Evolutionary conservation across 768 basidiomycete species (phyloP), one percentile per base, ranked within the genome.

Genomic region (Boletus fagicola): DNA sequence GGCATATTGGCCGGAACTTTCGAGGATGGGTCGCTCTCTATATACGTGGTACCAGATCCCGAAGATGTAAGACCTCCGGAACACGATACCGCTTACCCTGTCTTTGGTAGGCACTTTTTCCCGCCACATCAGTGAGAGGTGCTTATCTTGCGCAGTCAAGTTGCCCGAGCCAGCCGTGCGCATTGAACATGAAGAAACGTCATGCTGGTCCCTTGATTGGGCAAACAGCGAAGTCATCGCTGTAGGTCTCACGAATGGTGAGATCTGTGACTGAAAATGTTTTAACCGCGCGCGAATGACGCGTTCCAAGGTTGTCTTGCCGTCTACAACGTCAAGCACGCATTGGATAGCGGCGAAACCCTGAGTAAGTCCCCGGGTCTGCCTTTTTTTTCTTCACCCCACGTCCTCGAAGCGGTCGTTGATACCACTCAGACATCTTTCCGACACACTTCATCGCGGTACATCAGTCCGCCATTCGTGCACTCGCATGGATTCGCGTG

Each of bases 181-280:
- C 11, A 82, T 98, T 2, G 84, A 90, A 62, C 73, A 92, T 2
- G 85, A 87, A 53, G 90, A 92, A 43, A 81, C 90, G 0, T 76
- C 79, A n/a, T 88, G 87, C 66, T 88, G 83, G 81, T 80, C 83
- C 16, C 77, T 97, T 52, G 94, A 97, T 62, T 98, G 94, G 94
- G 90, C 86, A 0, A 93, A 92, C 60, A 91, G 92, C 60, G 86
- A 89, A 56, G 64, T 86, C 12, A 71, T 99, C 8, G 93, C 92
- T 0, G 83, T 89, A 13, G 95, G 94, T 0, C 87, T 87, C 28
- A 87, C 90, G 3, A 90, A 92, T 62, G 95, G 96, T 93, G 53
- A 50, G 51, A 36, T 20, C 9, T 8, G n/a, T 40, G 12, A 13
- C n/a, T 12, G 39, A 13, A 12, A 1, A 18, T 4, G 6, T 30